Conservation (phyloP, 768 basidiomycete genomes). For the Termitomyces sp. region DNA sequence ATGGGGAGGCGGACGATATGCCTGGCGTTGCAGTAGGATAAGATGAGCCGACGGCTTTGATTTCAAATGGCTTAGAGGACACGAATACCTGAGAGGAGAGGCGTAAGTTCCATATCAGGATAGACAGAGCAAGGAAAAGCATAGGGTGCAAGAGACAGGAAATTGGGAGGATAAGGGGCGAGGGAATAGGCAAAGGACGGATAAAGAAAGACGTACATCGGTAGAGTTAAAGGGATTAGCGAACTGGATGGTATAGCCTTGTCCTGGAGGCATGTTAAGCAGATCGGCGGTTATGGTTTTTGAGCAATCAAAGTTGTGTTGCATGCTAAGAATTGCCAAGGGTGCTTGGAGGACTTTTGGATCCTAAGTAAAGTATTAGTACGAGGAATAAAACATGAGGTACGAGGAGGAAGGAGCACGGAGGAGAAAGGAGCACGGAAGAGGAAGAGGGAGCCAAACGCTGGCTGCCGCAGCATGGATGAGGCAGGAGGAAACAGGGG, state of each 20-base stretch:
- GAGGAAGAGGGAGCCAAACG: neutral
- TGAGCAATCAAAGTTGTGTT: conserved; percentile 59
- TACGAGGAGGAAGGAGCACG: too few species aligned
- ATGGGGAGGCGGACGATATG: neutral
- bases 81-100: conserved; percentile 45
- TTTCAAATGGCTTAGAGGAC: conserved; percentile 49
- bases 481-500: neutral
- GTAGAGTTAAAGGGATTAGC: conserved; percentile 45
- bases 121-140: neutral
- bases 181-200: neutral
- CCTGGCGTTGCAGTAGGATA: conserved; percentile 14
- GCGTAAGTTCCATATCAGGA: neutral
- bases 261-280: conserved; percentile 33
- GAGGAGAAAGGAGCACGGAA: too few species aligned
- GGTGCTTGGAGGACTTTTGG: conserved; percentile 32
- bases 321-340: conserved; percentile 41
- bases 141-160: neutral
- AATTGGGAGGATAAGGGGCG: neutral
- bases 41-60: conserved; percentile 23
- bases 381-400: neutral
- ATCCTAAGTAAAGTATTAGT: conserved; percentile 18
- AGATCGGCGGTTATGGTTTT: conserved; percentile 42
- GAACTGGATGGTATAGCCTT: conserved; percentile 46
- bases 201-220: conserved; percentile 39
- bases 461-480: neutral